Percentiles rank a stretch among this genome's conserved stretches.
phyloP scores from a whole-genome alignment of 1,284 basidiomycete genomes.

The Mycena citricolor region DNA sequence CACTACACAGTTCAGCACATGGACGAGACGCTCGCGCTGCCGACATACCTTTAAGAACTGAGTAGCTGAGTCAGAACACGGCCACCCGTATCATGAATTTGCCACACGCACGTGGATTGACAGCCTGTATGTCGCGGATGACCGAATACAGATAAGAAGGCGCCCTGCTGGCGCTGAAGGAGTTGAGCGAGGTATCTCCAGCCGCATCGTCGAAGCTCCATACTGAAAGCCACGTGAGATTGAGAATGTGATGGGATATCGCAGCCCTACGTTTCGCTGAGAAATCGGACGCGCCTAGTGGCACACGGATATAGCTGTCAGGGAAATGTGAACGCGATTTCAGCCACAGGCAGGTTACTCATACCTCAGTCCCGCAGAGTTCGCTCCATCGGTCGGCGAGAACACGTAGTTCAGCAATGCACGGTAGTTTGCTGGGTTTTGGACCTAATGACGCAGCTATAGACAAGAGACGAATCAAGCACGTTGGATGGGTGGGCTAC shows the following conservation, averaged over 20 bases:
- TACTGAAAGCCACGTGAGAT: conserved; percentile 28
- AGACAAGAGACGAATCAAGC: not conserved
- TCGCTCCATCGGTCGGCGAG: conserved; percentile 45
- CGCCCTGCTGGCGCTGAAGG: conserved; percentile 45
- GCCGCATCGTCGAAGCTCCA: conserved; percentile 50
- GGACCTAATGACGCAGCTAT: conserved; percentile 36
- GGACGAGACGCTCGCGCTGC: too few relatives aligned
- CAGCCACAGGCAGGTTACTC: not conserved
- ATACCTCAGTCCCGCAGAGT: conserved; percentile 50
- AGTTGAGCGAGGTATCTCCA: conserved; percentile 48
- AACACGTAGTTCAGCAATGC: conserved; percentile 46
- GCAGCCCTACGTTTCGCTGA: conserved; percentile 40
- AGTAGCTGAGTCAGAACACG: not conserved
- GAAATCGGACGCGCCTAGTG: conserved; percentile 57
- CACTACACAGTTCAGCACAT: conserved; percentile 29
- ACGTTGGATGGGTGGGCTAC: conserved; percentile 25
- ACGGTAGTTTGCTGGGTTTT: conserved; percentile 46
- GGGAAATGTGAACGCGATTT: not conserved
- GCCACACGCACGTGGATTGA: conserved; percentile 36
- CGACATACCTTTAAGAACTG: conserved; percentile 29
- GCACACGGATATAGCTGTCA: conserved; percentile 39
- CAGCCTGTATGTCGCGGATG: conserved; percentile 46
- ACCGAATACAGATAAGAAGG: conserved; percentile 53
- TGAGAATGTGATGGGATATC: not conserved
- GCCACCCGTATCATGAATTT: not conserved